Evolutionary conservation across 2,329 filamentous ascomycete species (phyloP).

Genomic region (Sporothrix brasiliensis): DNA sequence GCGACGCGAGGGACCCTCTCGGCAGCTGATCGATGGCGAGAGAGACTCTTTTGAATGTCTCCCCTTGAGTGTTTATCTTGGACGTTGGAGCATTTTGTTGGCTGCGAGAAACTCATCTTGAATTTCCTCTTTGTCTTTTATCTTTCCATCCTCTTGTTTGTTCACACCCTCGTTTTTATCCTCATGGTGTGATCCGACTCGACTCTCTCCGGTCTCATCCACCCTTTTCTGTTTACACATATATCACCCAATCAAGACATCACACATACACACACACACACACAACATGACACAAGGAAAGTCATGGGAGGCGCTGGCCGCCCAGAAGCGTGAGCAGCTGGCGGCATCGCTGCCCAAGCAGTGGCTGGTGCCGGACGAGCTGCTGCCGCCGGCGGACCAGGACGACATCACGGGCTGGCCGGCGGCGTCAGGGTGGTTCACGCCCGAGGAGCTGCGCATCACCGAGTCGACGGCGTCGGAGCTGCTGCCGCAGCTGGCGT

Average conservation of each 20-base stretch:
- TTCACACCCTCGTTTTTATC: not conserved
- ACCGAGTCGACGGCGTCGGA: constrained; percentile 43
- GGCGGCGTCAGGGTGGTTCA: constrained; percentile 62
- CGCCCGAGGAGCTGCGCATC: constrained; percentile 47
- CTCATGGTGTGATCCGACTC: not conserved
- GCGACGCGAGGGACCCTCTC: not conserved
- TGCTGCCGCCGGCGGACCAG: constrained; percentile 58
- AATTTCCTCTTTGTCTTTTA: not conserved
- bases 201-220: not conserved
- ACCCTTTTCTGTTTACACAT: not conserved
- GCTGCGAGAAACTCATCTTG: not conserved
- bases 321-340: constrained; percentile 50
- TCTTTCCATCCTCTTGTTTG: not conserved
- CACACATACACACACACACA: not conserved
- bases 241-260: not conserved
- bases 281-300: constrained; percentile 19
- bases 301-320: constrained; percentile 49
- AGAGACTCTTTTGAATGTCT: not conserved
- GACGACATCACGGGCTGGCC: constrained; percentile 62
- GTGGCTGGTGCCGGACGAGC: constrained; percentile 57
- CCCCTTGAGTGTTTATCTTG: constrained; percentile 4
- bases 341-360: constrained; percentile 57
- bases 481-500: constrained; percentile 44
- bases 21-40: constrained; percentile 14
- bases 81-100: not conserved